Percentiles rank a stretch among this genome's conserved stretches.
Conservation (phyloP, 306 rosid species). For the Canavalia gladiata region DNA sequence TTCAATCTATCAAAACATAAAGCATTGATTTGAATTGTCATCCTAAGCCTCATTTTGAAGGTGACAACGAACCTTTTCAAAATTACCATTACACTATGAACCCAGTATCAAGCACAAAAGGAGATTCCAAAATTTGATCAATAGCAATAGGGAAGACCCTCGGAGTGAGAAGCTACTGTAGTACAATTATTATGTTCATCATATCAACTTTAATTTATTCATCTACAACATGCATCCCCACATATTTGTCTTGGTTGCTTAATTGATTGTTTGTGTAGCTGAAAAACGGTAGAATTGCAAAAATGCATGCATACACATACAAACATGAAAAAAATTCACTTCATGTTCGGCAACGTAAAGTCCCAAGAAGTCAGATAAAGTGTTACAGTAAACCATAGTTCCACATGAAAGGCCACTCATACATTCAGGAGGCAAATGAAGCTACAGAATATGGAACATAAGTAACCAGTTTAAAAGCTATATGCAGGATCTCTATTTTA, state of each 20-base stretch:
- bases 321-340: neutral
- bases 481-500: neutral
- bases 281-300: neutral
- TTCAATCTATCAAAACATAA: neutral
- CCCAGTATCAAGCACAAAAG: neutral
- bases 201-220: neutral
- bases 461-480: conserved; percentile 2
- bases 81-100: neutral
- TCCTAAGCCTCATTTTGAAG: neutral
- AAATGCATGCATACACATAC: neutral
- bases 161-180: neutral
- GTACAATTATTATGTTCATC: neutral
- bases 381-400: conserved; percentile 5
- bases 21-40: neutral
- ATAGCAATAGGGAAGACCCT: neutral
- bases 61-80: neutral
- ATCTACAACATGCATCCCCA: conserved; percentile 18
- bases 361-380: neutral
- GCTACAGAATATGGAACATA: neutral
- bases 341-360: conserved; percentile 11
- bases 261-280: neutral
- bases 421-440: neutral
- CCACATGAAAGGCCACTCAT: neutral
- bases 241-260: conserved; percentile 7
- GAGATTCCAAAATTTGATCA: neutral